Evolutionary conservation across 345 rosid species (phyloP), one percentile per base, ranked within the genome.

Genomic region (Rhizophora apiculata): DNA sequence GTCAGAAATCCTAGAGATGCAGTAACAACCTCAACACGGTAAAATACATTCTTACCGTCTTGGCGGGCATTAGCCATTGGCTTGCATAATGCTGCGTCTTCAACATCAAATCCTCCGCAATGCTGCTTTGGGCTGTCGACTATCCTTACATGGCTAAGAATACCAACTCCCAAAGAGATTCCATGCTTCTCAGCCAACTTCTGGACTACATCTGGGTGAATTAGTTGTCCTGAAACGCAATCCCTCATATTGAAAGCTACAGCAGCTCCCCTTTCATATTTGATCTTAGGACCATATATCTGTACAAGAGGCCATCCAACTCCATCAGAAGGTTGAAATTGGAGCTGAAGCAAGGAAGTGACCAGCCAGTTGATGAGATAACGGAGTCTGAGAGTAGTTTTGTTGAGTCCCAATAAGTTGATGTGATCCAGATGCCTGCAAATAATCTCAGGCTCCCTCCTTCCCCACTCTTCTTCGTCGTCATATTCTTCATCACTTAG

Each of bases 331-430:
- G 73, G 69, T 16, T 83, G 82, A n/a, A 85, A 61, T 71, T 80
- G 84, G 46, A 92, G 88, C 63, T 89, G 98, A 76, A 92, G 86
- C 43, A 92, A 80, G 11, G 98, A 92, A 43, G 91, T 86, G 60
- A 88, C 96, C 24, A 92, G 92, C 96, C 96, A 92, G 73, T 92
- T 92, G 29, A 86, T 80, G 52, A 92, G 82, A 80, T 82, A 92
- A 29, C 96, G 85, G 24, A 87, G 82, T 67, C 96, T 83, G 16
- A 81, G 84, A 10, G 94, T 85, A 37, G 92, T 89, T 84, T 78
- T 92, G 70, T 89, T 92, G 63, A 92, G 94, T 27, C 96, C 96
- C 62, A 92, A 68, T 80, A 81, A 80, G 24, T 88, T 83, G 68
- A 89, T 83, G 53, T 92, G 96, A 77, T 92, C 94, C 20, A 92